Conservation (phyloP, 352 stramenopile species). For the Globisporangium ultimum region DNA sequence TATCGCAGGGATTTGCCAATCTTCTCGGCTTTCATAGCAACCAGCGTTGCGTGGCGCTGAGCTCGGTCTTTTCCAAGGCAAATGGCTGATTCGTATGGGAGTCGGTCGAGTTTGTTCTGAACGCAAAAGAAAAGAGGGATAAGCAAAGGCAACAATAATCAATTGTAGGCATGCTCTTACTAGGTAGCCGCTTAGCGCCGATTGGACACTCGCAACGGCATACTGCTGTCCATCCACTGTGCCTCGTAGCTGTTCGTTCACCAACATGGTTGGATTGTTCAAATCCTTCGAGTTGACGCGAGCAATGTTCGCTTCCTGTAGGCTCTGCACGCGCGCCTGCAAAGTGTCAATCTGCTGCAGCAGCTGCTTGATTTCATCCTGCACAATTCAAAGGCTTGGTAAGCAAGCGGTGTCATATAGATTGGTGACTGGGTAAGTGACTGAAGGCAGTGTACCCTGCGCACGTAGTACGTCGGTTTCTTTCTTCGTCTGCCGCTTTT, state of each 20-base stretch:
- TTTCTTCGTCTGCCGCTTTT: no score
- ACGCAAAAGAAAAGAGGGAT: neutral
- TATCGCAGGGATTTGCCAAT: constrained; percentile 27
- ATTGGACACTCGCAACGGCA: constrained; percentile 5
- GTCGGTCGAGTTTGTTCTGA: neutral
- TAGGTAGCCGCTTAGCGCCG: constrained; percentile 1
- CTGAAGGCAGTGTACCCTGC: neutral
- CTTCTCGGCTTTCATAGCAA: constrained; percentile 29
- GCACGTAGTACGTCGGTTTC: constrained; percentile 8
- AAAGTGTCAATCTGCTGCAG: constrained; percentile 26
- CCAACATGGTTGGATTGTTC: neutral
- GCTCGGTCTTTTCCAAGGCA: constrained; percentile 17
- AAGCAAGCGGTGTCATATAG: neutral
- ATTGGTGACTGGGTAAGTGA: no score
- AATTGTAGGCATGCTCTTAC: neutral
- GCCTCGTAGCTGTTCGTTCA: neutral
- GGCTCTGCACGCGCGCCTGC: constrained; percentile 18
- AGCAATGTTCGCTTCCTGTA: constrained; percentile 21
- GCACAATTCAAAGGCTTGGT: no score
- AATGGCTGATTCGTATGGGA: constrained; percentile 11
- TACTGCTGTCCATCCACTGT: constrained; percentile 1
- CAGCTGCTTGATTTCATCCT: constrained; percentile 39
- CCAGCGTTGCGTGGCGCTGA: constrained; percentile 23
- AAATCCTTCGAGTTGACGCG: neutral
- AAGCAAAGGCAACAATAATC: neutral